A percentile compares a stretch with the other conserved stretches of the same genome.
Evolutionary conservation across 129 eudicot genomes (phyloP).

Genomic region (Saposhnikovia divaricata): DNA sequence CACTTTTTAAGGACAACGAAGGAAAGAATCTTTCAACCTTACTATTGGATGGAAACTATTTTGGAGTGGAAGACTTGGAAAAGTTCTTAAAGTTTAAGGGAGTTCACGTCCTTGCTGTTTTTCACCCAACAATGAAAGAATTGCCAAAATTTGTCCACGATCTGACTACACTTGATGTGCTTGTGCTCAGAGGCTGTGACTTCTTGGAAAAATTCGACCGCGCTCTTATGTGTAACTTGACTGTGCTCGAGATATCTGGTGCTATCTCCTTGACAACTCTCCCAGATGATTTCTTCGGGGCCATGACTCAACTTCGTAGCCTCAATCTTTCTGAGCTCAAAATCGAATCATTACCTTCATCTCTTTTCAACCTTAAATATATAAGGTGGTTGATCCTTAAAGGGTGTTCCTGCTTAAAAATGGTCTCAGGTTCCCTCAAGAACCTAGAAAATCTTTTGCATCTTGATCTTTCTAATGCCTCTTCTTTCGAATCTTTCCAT

Average conservation of each 20-base stretch:
- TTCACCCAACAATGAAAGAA: constrained; percentile 10
- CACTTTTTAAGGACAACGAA: constrained; percentile 8
- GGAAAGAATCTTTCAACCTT: constrained; percentile 26
- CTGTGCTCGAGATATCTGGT: constrained; percentile 11
- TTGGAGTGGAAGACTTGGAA: constrained; percentile 8
- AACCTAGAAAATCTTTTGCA: constrained; percentile 25
- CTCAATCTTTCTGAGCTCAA: constrained; percentile 10
- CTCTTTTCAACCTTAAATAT: neutral
- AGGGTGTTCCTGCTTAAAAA: constrained; percentile 7
- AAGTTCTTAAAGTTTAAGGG: constrained; percentile 1
- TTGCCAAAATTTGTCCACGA: constrained; percentile 8
- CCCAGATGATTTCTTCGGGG: neutral
- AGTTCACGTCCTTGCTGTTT: constrained; percentile 13
- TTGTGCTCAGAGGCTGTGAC: constrained; percentile 43
- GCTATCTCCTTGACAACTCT: constrained; percentile 4
- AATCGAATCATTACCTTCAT: neutral
- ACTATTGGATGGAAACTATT: constrained; percentile 33
- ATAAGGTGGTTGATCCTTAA: constrained; percentile 6
- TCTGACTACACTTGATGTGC: constrained; percentile 21
- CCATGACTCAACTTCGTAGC: constrained; percentile 2
- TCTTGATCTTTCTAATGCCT: constrained; percentile 35
- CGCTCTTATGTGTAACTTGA: neutral
- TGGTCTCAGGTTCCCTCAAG: constrained; percentile 11
- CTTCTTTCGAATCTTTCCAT: constrained; percentile 16
- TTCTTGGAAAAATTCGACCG: constrained; percentile 8